Conservation (phyloP, 2,329 filamentous ascomycete species). For the Sporothrix inflata region DNA sequence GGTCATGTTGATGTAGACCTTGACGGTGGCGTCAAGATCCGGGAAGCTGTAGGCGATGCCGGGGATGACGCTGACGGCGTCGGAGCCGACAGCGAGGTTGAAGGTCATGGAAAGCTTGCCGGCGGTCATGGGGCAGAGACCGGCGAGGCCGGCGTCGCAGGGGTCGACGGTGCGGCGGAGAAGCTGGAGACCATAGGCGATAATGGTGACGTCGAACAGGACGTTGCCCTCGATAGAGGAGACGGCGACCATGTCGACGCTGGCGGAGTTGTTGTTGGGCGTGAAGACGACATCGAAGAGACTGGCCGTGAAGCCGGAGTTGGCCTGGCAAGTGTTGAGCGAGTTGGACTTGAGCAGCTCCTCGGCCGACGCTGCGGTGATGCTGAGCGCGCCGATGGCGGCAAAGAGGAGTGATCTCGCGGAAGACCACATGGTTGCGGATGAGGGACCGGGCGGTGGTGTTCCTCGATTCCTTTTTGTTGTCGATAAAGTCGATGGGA, state of each 20-base stretch:
- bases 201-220: slow-evolving; percentile 68
- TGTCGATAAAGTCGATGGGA: slow-evolving; percentile 16
- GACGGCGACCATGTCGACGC: slow-evolving; percentile 71
- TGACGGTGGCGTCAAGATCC: slow-evolving; percentile 78
- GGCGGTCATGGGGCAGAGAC: slow-evolving; percentile 80
- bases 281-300: slow-evolving; percentile 77
- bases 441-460: background rate
- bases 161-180: slow-evolving; percentile 68
- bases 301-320: slow-evolving; percentile 77
- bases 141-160: slow-evolving; percentile 64
- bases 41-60: slow-evolving; percentile 80
- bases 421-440: slow-evolving; percentile 38
- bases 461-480: background rate
- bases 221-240: slow-evolving; percentile 76
- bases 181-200: slow-evolving; percentile 73
- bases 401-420: slow-evolving; percentile 51
- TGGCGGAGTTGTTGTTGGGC: slow-evolving; percentile 64
- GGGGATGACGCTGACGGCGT: slow-evolving; percentile 66
- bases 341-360: slow-evolving; percentile 55
- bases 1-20: slow-evolving; percentile 71
- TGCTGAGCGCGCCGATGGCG: slow-evolving; percentile 42
- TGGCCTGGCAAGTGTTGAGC: slow-evolving; percentile 73
- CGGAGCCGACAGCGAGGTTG: slow-evolving; percentile 60
- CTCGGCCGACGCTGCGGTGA: slow-evolving; percentile 43
- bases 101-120: slow-evolving; percentile 60